Percentiles rank a stretch among this genome's conserved stretches.
Conservation (phyloP, 2,329 filamentous ascomycete genomes). For the Trematosphaeria pertusa region DNA sequence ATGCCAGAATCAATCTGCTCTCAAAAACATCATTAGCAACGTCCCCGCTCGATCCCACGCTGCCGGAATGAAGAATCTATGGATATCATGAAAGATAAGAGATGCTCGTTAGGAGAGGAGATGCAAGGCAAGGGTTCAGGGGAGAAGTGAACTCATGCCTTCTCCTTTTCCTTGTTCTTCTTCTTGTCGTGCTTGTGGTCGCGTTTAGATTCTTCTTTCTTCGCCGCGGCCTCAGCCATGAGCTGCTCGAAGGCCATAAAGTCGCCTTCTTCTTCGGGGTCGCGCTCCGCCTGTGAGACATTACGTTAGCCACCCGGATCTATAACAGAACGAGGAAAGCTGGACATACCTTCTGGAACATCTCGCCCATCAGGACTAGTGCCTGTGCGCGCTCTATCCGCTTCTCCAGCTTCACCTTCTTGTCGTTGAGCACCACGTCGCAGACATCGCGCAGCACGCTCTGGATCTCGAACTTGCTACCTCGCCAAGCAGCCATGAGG, state of each 20-base stretch:
- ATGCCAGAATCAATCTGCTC: too few species aligned
- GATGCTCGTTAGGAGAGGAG: too few species aligned
- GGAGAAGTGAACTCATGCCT: conserved; percentile 20
- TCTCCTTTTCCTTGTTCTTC: conserved; percentile 50
- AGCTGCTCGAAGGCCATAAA: conserved; percentile 99
- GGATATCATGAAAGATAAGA: background rate
- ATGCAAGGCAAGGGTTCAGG: background rate
- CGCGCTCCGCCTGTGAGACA: conserved; percentile 73
- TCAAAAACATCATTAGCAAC: too few species aligned
- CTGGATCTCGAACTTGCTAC: conserved; percentile 98
- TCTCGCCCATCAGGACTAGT: conserved; percentile 84
- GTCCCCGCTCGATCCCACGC: too few species aligned
- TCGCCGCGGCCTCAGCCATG: conserved; percentile 93
- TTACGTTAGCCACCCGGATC: too few species aligned
- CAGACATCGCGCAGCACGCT: conserved; percentile 94
- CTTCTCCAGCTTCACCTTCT: conserved; percentile 82
- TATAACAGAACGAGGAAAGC: too few species aligned
- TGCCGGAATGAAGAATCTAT: too few species aligned
- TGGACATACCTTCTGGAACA: conserved; percentile 78
- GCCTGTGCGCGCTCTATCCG: conserved; percentile 90
- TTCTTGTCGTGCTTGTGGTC: conserved; percentile 77
- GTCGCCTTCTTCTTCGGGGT: conserved; percentile 95
- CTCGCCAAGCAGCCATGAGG: conserved; percentile 92
- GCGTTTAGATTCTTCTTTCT: conserved; percentile 66
- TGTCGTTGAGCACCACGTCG: conserved; percentile 81